Conservation (phyloP, 306 rosid species). For the Quercus alba region DNA sequence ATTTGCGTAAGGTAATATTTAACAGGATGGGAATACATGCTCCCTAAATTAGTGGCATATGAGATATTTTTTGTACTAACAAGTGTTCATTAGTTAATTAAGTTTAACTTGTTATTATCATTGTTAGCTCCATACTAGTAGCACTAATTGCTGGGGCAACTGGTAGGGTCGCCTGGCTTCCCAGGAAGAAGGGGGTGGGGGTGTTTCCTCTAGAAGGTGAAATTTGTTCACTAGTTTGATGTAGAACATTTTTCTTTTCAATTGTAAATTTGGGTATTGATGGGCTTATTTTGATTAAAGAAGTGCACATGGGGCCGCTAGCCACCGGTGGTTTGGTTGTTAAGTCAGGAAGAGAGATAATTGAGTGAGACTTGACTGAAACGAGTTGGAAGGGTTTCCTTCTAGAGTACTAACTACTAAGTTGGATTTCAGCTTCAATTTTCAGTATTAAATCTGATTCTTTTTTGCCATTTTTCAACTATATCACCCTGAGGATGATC, state of each 20-base stretch:
- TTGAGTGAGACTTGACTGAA: neutral
- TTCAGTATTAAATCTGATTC: neutral
- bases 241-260: neutral
- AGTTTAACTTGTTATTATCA: neutral
- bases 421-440: neutral
- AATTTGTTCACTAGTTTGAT: neutral
- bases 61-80: neutral
- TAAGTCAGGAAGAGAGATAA: neutral
- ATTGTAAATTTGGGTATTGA: neutral
- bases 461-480: neutral
- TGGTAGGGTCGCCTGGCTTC: neutral
- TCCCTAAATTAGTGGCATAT: neutral
- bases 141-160: neutral
- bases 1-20: too few species aligned
- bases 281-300: neutral
- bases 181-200: neutral
- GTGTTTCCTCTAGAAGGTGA: neutral
- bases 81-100: neutral
- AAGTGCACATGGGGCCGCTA: neutral
- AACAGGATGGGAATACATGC: neutral
- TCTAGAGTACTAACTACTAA: neutral
- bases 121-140: neutral
- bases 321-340: neutral
- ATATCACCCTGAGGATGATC: neutral
- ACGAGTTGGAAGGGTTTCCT: neutral